These are phyloP conservation scores for Spergularia azorica DNA, from an alignment of 179 eudicot genomes.

Conservation along the genomic window DNA sequence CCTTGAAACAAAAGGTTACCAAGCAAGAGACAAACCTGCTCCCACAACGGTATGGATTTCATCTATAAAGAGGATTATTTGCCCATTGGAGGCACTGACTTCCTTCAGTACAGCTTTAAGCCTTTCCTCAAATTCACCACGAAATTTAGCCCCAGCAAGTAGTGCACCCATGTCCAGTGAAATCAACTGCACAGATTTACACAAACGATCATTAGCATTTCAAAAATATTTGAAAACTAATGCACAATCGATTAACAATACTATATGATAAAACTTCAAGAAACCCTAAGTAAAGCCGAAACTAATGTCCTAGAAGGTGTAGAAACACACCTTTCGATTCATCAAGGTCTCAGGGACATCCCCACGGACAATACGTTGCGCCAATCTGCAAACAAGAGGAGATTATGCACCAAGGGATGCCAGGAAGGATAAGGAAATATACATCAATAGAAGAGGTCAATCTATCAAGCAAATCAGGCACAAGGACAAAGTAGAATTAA, in stretches of 20 bases:
- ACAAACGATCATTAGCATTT: background rate
- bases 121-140: conserved; percentile 98
- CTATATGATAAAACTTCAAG: conserved; percentile 1
- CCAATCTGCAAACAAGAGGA: conserved; percentile 63
- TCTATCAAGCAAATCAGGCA: background rate
- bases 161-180: conserved; percentile 96
- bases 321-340: conserved; percentile 69
- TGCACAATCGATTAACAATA: background rate
- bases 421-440: background rate
- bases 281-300: background rate
- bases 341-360: conserved; percentile 98
- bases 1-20: background rate
- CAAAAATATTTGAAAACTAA: background rate
- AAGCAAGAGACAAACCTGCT: conserved; percentile 59
- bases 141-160: conserved; percentile 95
- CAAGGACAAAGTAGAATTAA: background rate
- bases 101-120: conserved; percentile 95
- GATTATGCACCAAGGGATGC: background rate
- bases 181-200: conserved; percentile 54
- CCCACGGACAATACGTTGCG: conserved; percentile 95
- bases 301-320: background rate
- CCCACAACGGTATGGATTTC: conserved; percentile 99
- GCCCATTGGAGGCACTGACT: conserved; percentile 92
- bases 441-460: background rate
- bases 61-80: conserved; percentile 87